Percentiles rank a stretch among this genome's conserved stretches.
Conservation (phyloP, 2,329 filamentous ascomycete species). For the Fusarium papillatum region DNA sequence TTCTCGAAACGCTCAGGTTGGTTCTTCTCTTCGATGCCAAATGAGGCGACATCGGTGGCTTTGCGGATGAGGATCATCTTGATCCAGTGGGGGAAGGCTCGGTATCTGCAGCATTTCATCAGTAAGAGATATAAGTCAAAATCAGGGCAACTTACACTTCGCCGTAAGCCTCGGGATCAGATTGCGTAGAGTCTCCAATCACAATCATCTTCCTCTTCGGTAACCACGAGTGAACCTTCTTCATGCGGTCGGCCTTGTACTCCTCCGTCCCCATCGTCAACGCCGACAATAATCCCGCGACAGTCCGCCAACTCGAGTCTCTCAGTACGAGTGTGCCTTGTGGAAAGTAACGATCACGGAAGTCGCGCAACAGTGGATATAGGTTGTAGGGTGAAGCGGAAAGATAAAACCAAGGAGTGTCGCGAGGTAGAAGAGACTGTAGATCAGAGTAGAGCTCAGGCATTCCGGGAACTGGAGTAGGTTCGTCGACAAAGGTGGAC, state of each 20-base stretch:
- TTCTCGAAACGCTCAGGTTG: slow-evolving; percentile 82
- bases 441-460: slow-evolving; percentile 84
- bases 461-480: slow-evolving; percentile 83
- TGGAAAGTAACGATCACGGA: slow-evolving; percentile 79
- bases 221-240: slow-evolving; percentile 83
- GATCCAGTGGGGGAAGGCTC: slow-evolving; percentile 81
- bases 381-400: slow-evolving; percentile 96
- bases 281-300: slow-evolving; percentile 83
- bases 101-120: slow-evolving; percentile 57
- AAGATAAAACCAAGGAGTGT: slow-evolving; percentile 91
- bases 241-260: slow-evolving; percentile 88
- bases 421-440: slow-evolving; percentile 62
- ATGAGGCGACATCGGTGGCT: slow-evolving; percentile 78
- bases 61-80: slow-evolving; percentile 88
- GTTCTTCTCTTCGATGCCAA: slow-evolving; percentile 81
- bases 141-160: slow-evolving; percentile 70
- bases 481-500: slow-evolving; percentile 85
- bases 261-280: slow-evolving; percentile 85
- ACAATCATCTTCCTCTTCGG: slow-evolving; percentile 84
- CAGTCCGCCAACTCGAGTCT: slow-evolving; percentile 88
- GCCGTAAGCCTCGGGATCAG: slow-evolving; percentile 91
- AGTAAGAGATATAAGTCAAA: too few relatives aligned
- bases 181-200: slow-evolving; percentile 93
- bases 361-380: slow-evolving; percentile 86
- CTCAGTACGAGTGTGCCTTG: slow-evolving; percentile 86